Conservation (phyloP, 805 yeast species). For the Zygosaccharomyces bisporus region DNA sequence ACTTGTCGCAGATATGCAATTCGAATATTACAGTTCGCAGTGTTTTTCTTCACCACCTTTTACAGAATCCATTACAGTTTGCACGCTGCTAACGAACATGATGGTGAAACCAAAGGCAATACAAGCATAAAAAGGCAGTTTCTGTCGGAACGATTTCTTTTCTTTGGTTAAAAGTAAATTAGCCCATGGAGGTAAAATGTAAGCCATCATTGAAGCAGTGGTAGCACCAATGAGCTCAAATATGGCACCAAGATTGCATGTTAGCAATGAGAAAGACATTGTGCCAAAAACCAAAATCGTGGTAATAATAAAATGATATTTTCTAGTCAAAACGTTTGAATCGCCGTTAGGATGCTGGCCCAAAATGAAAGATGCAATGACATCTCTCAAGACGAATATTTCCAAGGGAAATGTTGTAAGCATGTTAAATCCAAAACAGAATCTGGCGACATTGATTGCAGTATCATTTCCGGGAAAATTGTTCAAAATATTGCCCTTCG, state of each 20-base stretch:
- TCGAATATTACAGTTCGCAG: slow-evolving; percentile 38
- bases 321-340: slow-evolving; percentile 42
- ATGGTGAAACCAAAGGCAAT: slow-evolving; percentile 69
- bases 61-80: slow-evolving; percentile 54
- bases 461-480: slow-evolving; percentile 75
- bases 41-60: slow-evolving; percentile 44
- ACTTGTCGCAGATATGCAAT: not conserved
- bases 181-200: slow-evolving; percentile 85
- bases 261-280: slow-evolving; percentile 69
- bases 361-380: slow-evolving; percentile 50
- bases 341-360: slow-evolving; percentile 19
- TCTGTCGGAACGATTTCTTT: slow-evolving; percentile 41
- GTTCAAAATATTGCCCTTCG: slow-evolving; percentile 84
- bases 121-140: slow-evolving; percentile 57
- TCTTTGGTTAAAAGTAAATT: slow-evolving; percentile 58
- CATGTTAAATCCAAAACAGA: slow-evolving; percentile 91
- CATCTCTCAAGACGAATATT: slow-evolving; percentile 85
- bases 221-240: slow-evolving; percentile 90
- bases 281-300: slow-evolving; percentile 60
- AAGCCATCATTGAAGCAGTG: slow-evolving; percentile 89
- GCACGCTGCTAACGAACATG: slow-evolving; percentile 76
- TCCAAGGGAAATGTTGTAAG: slow-evolving; percentile 88
- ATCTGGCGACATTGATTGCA: slow-evolving; percentile 78
- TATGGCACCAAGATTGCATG: slow-evolving; percentile 87
- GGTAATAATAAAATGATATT: slow-evolving; percentile 61